Percentiles rank a stretch among this genome's conserved stretches.
These are phyloP conservation scores for Avena atlantica DNA, from an alignment of 176 grass and related monocot genomes.

Conservation along the genomic window DNA sequence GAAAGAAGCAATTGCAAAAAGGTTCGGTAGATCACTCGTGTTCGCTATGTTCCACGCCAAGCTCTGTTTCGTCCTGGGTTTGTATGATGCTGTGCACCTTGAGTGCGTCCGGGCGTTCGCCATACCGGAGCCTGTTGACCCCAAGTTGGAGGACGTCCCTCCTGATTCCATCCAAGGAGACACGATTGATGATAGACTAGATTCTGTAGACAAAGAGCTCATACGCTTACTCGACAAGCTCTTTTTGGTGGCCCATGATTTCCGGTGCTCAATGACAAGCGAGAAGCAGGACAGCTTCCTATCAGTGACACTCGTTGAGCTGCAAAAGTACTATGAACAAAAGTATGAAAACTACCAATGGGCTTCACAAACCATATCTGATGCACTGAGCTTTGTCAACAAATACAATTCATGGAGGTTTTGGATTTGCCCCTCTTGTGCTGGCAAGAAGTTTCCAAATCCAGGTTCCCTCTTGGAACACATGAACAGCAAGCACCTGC, in stretches of 20 bases:
- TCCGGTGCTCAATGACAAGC: not conserved
- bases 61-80: not conserved
- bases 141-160: not conserved
- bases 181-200: not conserved
- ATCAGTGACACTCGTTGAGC: not conserved
- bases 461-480: not conserved
- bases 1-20: not conserved
- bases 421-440: constrained; percentile 1
- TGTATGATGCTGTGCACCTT: not conserved
- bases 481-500: not conserved
- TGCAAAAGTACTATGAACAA: not conserved
- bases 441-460: not conserved
- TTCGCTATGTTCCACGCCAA: not conserved
- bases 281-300: constrained; percentile 8
- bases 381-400: not conserved
- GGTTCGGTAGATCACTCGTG: not conserved
- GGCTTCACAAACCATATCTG: constrained; percentile 13
- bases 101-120: not conserved
- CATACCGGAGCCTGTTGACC: not conserved
- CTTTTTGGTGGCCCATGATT: not conserved
- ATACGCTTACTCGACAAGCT: not conserved
- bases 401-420: not conserved
- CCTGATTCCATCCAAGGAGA: not conserved
- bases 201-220: not conserved
- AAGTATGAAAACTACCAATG: not conserved